phyloP scores from a whole-genome alignment of 1,284 basidiomycete species.

The Agroathelia rolfsii region DNA sequence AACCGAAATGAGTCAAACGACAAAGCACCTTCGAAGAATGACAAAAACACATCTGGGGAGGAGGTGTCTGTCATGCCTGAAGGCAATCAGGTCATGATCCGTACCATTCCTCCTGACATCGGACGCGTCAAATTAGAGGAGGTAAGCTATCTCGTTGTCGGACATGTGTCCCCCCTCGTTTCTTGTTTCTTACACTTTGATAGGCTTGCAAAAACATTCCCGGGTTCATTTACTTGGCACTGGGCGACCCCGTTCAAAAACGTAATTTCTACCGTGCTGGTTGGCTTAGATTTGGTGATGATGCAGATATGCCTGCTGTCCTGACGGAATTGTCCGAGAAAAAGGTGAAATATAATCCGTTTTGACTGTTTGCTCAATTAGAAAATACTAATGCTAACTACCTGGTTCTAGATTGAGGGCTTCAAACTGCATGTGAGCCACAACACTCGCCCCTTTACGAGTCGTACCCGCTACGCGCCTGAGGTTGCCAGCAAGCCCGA shows the following conservation, averaged over 20 bases:
- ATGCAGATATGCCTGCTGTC: conserved; percentile 68
- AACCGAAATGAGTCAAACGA: conserved; percentile 48
- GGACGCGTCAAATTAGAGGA: conserved; percentile 81
- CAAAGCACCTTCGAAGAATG: conserved; percentile 35
- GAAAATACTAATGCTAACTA: conserved; percentile 7
- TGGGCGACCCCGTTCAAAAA: conserved; percentile 85
- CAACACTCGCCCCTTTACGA: conserved; percentile 70
- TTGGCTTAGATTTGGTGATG: conserved; percentile 80
- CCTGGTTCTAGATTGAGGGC: conserved; percentile 64
- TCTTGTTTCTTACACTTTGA: conserved; percentile 8
- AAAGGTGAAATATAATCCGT: conserved; percentile 45
- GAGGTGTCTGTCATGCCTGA: conserved; percentile 70
- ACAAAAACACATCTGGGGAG: conserved; percentile 48
- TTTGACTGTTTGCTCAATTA: neutral
- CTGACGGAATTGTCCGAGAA: conserved; percentile 70
- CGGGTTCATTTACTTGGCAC: conserved; percentile 72
- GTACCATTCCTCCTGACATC: conserved; percentile 87
- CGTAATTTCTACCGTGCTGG: conserved; percentile 87
- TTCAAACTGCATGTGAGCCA: conserved; percentile 87
- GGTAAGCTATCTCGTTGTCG: conserved; percentile 34
- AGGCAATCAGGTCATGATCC: conserved; percentile 86
- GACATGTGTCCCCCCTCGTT: conserved; percentile 9
- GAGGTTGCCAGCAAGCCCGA: conserved; percentile 72
- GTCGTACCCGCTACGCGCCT: conserved; percentile 70
- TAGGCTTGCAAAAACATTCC: conserved; percentile 59